Base-by-base conservation (phyloP, 139 green algal genomes). In the Medakamo hakoo region DNA sequence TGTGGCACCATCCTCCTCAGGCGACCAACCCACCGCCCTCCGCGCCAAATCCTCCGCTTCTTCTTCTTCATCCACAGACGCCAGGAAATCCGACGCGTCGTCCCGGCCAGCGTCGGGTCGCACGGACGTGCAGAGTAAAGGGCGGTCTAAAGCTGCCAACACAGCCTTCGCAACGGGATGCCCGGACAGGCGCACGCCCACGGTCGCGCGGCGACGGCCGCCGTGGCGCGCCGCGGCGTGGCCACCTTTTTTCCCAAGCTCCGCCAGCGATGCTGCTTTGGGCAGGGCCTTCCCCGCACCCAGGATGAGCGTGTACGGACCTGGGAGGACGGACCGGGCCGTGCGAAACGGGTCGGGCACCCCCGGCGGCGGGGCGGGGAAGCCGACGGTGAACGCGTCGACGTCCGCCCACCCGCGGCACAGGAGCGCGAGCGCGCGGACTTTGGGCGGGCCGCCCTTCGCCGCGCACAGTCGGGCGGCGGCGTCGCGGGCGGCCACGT, bases 281-380 rank as follows among this genome's bases (percentile, higher is more conserved):
- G 86, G 88, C 57, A 95, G 71, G 62, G 77, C 71, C 76, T 94
- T 95, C 72, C 73, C 84, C 22, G 88, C 88, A 4, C 65, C 69
- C 57, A 95, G 68, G 58, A 95, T 92, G 58, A 94, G 76, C 0
- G 88, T 95, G 78, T 91, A 95, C 75, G 84, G 82, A 0, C 88
- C 88, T 0, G 88, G 88, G 57, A 95, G 73, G 20, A 87, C 58
- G 2, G 79, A 73, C 14, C 72, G 68, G 2, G 79, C 78, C 0
- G 86, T 30, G 22, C 82, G 81, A 75, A 94, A 95, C 55, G 77
- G 71, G 32, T 92, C 77, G 3, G 67, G 65, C 55, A 80, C 67
- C 4, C 87, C 88, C 5, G 85, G 69, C 2, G 40, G 49, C 4
- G 73, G 75, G 63, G 68, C 58, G 1, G 87, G 87, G 55, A 94